phyloP scores from a whole-genome alignment of 1,284 basidiomycete genomes.

The Tranzscheliella williamsii region DNA sequence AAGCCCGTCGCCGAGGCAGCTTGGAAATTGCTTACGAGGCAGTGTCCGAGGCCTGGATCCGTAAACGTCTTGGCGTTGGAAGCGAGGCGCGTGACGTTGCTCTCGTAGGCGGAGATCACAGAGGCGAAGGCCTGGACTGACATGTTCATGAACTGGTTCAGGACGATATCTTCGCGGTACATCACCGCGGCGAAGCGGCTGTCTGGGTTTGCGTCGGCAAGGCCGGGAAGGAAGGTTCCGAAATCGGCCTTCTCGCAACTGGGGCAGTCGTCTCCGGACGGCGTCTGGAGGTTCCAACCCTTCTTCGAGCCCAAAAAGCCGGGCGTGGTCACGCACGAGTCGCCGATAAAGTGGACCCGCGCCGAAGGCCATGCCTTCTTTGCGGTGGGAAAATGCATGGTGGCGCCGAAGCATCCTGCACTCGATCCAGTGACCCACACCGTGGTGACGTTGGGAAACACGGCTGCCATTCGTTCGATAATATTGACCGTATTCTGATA shows the following conservation, averaged over 20 bases:
- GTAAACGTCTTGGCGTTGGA: constrained; percentile 21
- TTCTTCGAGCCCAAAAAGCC: constrained; percentile 16
- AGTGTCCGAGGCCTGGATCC: constrained; percentile 1
- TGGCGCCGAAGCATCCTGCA: constrained; percentile 25
- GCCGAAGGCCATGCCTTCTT: constrained; percentile 11
- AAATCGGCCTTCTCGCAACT: constrained; percentile 10
- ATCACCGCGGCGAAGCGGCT: constrained; percentile 15
- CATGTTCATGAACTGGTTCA: constrained; percentile 7
- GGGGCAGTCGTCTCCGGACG: constrained; percentile 4
- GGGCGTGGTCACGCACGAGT: constrained; percentile 16
- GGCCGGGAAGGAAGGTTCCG: constrained; percentile 20
- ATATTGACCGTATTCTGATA: constrained; percentile 17
- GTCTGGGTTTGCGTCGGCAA: constrained; percentile 7
- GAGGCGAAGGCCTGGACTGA: not conserved
- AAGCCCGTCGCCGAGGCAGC: constrained; percentile 2
- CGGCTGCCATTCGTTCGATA: not conserved
- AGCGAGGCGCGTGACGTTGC: constrained; percentile 7
- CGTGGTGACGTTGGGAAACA: constrained; percentile 5
- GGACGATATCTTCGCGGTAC: constrained; percentile 1
- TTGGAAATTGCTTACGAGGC: constrained; percentile 1
- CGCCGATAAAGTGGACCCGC: constrained; percentile 13
- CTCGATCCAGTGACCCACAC: constrained; percentile 17
- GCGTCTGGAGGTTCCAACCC: constrained; percentile 19
- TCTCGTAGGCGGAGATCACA: constrained; percentile 9
- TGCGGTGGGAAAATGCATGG: constrained; percentile 12